A percentile compares a stretch with the other conserved stretches of the same genome.
Evolutionary conservation across 2,329 filamentous ascomycete species (phyloP).

Genomic region (Mycosphaerella sp.): DNA sequence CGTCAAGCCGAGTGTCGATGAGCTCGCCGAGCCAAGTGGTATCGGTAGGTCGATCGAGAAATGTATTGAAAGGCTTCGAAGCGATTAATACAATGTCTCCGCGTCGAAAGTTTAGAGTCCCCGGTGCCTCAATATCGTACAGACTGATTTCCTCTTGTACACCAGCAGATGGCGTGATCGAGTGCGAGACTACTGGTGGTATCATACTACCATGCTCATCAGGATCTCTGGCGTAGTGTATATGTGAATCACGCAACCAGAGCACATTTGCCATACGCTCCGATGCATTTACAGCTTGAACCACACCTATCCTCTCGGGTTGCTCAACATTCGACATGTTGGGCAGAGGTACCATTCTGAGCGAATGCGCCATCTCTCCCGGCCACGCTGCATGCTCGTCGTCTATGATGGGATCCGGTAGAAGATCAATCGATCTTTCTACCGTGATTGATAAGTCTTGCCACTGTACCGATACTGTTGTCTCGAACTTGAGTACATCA

Average conservation of each 20-base stretch:
- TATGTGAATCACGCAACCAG: conserved; percentile 51
- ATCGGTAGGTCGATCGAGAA: conserved; percentile 4
- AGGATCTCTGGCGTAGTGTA: conserved; percentile 49
- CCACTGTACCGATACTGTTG: conserved; percentile 52
- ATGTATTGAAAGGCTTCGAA: conserved; percentile 1
- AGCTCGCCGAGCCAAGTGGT: conserved; percentile 53
- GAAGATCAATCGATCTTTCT: conserved; percentile 41
- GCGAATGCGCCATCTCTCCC: conserved; percentile 43
- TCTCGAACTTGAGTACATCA: conserved; percentile 44
- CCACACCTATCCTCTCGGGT: conserved; percentile 49
- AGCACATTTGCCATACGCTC: conserved; percentile 51
- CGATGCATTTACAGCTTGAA: conserved; percentile 50
- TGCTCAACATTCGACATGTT: conserved; percentile 19
- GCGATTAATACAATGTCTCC: conserved; percentile 49
- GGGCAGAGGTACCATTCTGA: conserved; percentile 20
- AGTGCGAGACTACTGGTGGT: conserved; percentile 17
- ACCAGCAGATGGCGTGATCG: conserved; percentile 14
- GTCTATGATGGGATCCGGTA: conserved; percentile 47
- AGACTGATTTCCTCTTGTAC: conserved; percentile 48
- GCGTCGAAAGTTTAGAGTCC: conserved; percentile 43
- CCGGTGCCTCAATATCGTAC: conserved; percentile 51
- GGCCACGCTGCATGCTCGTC: conserved; percentile 53
- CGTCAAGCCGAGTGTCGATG: conserved; percentile 49
- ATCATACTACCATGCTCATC: conserved; percentile 40
- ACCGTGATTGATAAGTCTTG: conserved; percentile 50